Evolutionary conservation across 805 yeast genomes (phyloP), one percentile per base, ranked within the genome.

Genomic region (Clavispora santaluciae): DNA sequence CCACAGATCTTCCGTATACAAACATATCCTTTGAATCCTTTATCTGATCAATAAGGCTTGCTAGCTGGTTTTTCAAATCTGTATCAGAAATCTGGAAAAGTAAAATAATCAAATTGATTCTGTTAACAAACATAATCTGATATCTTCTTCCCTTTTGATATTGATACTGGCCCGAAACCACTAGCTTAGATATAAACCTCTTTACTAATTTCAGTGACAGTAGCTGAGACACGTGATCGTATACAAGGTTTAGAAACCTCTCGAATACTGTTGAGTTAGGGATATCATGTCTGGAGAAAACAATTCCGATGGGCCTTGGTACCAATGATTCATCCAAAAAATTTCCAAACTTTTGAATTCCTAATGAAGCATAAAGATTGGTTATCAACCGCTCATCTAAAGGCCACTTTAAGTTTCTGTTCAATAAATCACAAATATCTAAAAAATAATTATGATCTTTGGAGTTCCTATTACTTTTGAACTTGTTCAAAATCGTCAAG

Each of bases 91-190:
- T 23, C 40, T 63, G 72, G 7, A 55, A 44, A n/a, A 69, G 49
- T 12, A 69, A 42, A 6, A 62, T 39, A 4, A 68, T 53, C 39
- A 67, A 59, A 40, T 69, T 69, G 26, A 67, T 43, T 25, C 75
- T 48, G 42, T 69, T 69, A 22, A 60, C 48, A 39, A 60, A 68
- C 59, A 64, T 64, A 5, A 55, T 55, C 33, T 53, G 57, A 35
- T 60, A 58, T 6, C 43, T 49, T 37, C 52, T 51, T 9, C 56
- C 62, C 16, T 50, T 53, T 21, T 53, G 53, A 37, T 64, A 67
- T 3, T 48, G 55, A 35, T 55, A 67, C 33, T 59, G 63, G 39
- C 73, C 68, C 1, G 73, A 65, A 0, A 66, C 61, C 25, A 68
- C 54, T 25, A 69, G 44, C 42, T 70, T 68, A 7, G 65, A 59